Evolutionary conservation across 2,329 filamentous ascomycete species (phyloP).

Genomic region (Calonectria ilicicola): DNA sequence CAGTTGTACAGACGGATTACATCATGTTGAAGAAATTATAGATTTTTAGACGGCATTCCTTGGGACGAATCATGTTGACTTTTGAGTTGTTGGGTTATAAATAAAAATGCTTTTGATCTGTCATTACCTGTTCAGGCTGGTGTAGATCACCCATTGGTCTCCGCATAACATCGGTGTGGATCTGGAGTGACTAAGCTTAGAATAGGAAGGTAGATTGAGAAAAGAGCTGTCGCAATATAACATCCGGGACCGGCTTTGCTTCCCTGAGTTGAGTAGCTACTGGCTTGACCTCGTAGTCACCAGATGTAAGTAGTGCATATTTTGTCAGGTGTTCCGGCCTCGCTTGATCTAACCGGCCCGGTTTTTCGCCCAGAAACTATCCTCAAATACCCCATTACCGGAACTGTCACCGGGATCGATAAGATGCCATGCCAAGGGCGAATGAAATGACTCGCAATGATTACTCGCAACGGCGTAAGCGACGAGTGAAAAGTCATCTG

Average conservation of each 20-base stretch:
- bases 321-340: no score
- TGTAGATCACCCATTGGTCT: not conserved
- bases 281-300: no score
- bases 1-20: constrained; percentile 55
- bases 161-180: no score
- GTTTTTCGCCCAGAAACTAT: no score
- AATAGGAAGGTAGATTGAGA: not conserved
- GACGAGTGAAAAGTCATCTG: no score
- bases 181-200: not conserved
- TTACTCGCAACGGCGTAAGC: not conserved
- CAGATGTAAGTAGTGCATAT: no score
- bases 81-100: not conserved
- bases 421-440: not conserved
- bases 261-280: no score
- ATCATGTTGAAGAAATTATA: constrained; percentile 52
- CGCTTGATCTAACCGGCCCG: not conserved
- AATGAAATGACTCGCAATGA: not conserved
- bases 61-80: not conserved
- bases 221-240: not conserved
- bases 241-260: not conserved
- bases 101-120: not conserved
- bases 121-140: not conserved
- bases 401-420: not conserved
- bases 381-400: not conserved
- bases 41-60: not conserved